Conservation (phyloP, 257 asterid genomes). For the Perilla frutescens region DNA sequence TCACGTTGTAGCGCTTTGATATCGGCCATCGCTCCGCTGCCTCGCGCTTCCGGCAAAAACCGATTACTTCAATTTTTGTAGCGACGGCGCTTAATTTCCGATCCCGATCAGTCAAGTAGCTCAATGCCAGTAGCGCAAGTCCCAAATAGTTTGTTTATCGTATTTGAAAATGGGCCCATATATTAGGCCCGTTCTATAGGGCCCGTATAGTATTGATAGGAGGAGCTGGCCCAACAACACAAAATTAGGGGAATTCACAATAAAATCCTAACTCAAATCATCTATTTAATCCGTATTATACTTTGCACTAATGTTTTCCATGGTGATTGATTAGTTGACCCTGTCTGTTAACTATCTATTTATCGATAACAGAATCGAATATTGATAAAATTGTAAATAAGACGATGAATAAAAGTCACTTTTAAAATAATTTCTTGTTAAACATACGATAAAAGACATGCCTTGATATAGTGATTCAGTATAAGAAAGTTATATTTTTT, state of each 20-base stretch:
- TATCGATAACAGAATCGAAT: no score
- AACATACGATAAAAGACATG: no score
- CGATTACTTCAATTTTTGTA: slow-evolving; percentile 12
- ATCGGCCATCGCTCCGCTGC: slow-evolving; percentile 54
- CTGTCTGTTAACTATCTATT: no score
- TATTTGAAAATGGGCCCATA: background rate
- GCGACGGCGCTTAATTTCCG: slow-evolving; percentile 32
- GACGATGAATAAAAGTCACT: no score
- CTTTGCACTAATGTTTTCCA: no score
- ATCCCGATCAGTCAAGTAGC: slow-evolving; percentile 25
- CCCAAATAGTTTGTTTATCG: background rate
- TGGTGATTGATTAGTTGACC: no score
- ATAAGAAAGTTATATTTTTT: no score
- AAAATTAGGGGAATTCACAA: background rate
- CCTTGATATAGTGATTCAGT: no score
- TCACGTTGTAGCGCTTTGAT: slow-evolving; percentile 79
- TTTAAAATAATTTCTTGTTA: no score
- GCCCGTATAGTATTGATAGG: background rate
- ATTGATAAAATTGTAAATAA: no score
- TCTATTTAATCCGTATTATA: no score
- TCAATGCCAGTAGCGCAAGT: background rate
- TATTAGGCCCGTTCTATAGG: slow-evolving; percentile 13
- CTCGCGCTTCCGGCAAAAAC: slow-evolving; percentile 18
- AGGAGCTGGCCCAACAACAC: background rate
- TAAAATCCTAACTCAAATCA: no score